Evolutionary conservation across 208 protist genomes (phyloP), one percentile per base, ranked within the genome.

Genomic region (Wallacemonas sp.): DNA sequence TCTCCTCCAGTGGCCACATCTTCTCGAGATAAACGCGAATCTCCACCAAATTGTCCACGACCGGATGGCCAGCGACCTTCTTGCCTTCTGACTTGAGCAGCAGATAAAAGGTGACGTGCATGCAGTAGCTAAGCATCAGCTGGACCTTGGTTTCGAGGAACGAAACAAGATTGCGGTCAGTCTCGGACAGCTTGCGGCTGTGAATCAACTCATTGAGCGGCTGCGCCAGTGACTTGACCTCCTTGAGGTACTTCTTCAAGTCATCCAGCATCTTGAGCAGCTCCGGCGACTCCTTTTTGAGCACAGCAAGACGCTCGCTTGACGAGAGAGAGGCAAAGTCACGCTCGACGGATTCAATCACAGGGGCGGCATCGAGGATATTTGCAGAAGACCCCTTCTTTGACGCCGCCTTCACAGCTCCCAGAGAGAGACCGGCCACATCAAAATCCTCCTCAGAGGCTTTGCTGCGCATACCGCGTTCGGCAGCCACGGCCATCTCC

Each of bases 41-140:
- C 64, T 96, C 88, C 1, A 98, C 92, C 4, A 98, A 79, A 74
- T 91, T 90, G 67, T 96, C 86, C 47, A 98, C 84, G n/a, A 98
- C 95, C 28, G 95, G 93, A 66, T 98, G 95, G 19, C 91, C 94
- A 5, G 88, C 81, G 34, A 98, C 88, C 66, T 92, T 94, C 47
- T 86, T 82, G 22, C 96, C 96, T 63, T 96, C 90, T 31, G 82
- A 79, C 75, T 98, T 98, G 34, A 97, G 68, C 27, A 97, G 80
- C 27, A 98, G 79, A 65, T 97, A 98, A 64, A 96, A 98, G 22
- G 81, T 88, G 33, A 97, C 90, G 76, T 98, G 89, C 90, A 97
- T 97, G 88, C 93, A 97, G 74, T 98, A 98, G 63, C 87, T 95
- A 24, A 98, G 84, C 93, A 98, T 94, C 51, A 98, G 77, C 70